Conservation (phyloP, 2,329 filamentous ascomycete species). For the Monilinia polystroma region DNA sequence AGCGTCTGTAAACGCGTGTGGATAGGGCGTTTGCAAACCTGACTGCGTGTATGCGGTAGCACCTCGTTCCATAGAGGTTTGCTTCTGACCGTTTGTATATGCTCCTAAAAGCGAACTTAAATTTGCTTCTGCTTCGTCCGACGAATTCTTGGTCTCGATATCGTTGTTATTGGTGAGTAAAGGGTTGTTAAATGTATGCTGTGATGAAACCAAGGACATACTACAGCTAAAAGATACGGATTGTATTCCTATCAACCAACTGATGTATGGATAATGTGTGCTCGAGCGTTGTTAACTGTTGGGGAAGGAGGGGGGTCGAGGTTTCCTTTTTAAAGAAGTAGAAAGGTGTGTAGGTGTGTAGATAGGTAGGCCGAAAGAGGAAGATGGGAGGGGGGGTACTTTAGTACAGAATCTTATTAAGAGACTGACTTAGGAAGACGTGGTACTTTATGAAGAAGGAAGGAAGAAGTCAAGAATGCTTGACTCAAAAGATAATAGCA, state of each 20-base stretch:
- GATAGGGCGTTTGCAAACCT: constrained; percentile 79
- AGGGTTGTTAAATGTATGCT: constrained; percentile 31
- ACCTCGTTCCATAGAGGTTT: constrained; percentile 57
- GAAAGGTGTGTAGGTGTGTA: too few species aligned
- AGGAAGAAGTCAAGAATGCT: too few species aligned
- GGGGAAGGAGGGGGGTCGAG: background rate
- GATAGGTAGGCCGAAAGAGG: too few species aligned
- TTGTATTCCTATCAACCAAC: constrained; percentile 25
- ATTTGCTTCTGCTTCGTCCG: constrained; percentile 35
- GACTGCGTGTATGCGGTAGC: constrained; percentile 78
- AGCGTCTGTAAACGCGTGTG: constrained; percentile 63
- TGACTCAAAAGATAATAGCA: too few species aligned
- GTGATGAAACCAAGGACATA: constrained; percentile 41
- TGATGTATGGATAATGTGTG: background rate
- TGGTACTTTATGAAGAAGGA: too few species aligned
- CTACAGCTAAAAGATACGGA: constrained; percentile 33
- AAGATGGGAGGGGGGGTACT: too few species aligned
- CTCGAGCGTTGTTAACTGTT: background rate
- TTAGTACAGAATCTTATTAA: too few species aligned
- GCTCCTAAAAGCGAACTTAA: constrained; percentile 39
- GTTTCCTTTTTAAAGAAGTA: too few species aligned
- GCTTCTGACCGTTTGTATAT: constrained; percentile 33
- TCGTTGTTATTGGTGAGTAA: constrained; percentile 23
- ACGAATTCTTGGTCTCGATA: constrained; percentile 13
- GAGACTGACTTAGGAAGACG: too few species aligned